A percentile compares a stretch with the other conserved stretches of the same genome.
phyloP scores from a whole-genome alignment of 495 filamentous ascomycete species.

The Neurospora terricola region DNA sequence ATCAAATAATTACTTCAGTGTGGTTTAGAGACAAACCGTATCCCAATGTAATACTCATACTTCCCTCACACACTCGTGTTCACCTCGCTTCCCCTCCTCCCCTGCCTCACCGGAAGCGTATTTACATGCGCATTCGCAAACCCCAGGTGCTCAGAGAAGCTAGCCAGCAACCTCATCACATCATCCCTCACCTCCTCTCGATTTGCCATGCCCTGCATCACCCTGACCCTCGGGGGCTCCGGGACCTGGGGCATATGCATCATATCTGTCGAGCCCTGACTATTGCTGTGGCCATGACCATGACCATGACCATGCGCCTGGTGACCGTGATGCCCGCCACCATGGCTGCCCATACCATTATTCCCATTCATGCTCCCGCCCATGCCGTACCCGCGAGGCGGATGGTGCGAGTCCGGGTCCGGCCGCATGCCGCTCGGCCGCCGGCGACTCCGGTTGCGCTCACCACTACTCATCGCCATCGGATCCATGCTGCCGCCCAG shows the following conservation, averaged over 20 bases:
- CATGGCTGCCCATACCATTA: conserved; percentile 4
- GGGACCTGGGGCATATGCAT: conserved; percentile 22
- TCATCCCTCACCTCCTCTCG: conserved; percentile 43
- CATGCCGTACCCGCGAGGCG: conserved; percentile 1
- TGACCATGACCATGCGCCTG: background rate
- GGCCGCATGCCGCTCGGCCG: conserved; percentile 5
- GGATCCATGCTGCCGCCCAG: conserved; percentile 1
- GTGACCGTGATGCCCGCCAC: background rate
- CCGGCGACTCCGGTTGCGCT: conserved; percentile 6
- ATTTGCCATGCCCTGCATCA: conserved; percentile 41
- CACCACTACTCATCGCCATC: conserved; percentile 8
- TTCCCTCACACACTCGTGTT: background rate
- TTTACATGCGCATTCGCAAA: conserved; percentile 19
- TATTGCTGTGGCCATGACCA: background rate
- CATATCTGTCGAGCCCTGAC: conserved; percentile 3
- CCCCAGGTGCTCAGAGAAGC: conserved; percentile 35
- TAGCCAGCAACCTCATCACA: conserved; percentile 41
- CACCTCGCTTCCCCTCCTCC: conserved; percentile 6
- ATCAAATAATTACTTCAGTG: background rate
- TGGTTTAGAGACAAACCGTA: background rate
- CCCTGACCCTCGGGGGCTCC: conserved; percentile 35
- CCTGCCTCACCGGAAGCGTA: conserved; percentile 19
- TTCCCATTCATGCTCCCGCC: conserved; percentile 5
- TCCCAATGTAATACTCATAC: background rate
- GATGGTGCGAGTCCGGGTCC: conserved; percentile 8